A percentile compares a stretch with the other conserved stretches of the same genome.
These are phyloP conservation scores for Aspergillus ustus DNA, from an alignment of 2,329 filamentous ascomycete species.

Conservation along the genomic window DNA sequence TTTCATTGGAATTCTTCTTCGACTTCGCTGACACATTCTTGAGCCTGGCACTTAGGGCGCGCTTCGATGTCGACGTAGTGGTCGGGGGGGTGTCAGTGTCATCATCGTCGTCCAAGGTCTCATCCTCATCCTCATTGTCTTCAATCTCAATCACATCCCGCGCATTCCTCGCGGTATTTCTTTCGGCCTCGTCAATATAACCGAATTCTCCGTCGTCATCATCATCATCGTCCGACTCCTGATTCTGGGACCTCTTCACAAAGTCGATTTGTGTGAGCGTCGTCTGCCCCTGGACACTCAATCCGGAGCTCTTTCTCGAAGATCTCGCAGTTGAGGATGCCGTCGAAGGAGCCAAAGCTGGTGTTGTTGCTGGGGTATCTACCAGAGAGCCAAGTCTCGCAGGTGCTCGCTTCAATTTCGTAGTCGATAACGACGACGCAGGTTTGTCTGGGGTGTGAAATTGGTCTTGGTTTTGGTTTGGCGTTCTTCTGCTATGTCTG, in stretches of 20 bases:
- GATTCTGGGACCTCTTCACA: conserved; percentile 31
- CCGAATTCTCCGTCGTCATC: conserved; percentile 23
- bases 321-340: conserved; percentile 23
- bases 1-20: conserved; percentile 19
- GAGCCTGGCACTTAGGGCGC: conserved; percentile 16
- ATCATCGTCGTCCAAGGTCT: conserved; percentile 28
- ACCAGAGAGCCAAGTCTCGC: conserved; percentile 13
- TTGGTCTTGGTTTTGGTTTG: conserved; percentile 20
- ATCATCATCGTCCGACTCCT: conserved; percentile 25
- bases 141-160: conserved; percentile 32
- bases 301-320: conserved; percentile 24
- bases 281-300: conserved; percentile 36
- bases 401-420: conserved; percentile 22
- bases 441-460: conserved; percentile 30
- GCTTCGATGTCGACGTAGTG: conserved; percentile 16
- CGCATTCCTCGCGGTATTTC: conserved; percentile 10
- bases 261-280: conserved; percentile 50
- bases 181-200: conserved; percentile 30
- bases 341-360: conserved; percentile 16
- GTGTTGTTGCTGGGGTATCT: conserved; percentile 12
- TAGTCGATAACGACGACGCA: conserved; percentile 21
- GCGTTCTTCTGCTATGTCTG: conserved; percentile 5
- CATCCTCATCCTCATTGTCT: conserved; percentile 32
- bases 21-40: conserved; percentile 22
- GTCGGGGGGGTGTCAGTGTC: conserved; percentile 29